Base-by-base conservation (phyloP, 768 basidiomycete species). In the Nidula microcarpa region DNA sequence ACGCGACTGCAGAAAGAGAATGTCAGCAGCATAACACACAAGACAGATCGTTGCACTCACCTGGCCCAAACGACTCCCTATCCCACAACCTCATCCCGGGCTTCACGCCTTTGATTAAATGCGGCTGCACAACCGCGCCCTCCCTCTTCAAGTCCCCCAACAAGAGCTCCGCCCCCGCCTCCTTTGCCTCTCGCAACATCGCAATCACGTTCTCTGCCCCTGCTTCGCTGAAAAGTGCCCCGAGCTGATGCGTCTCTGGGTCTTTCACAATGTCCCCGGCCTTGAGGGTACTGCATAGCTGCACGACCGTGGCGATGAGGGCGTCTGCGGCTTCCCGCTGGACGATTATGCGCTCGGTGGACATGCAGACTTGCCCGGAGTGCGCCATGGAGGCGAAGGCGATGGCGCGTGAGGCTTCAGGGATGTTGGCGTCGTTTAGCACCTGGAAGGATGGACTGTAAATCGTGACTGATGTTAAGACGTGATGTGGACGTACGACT, bases 1-100 rank as follows among this genome's bases (percentile, higher is more conserved):
- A 70, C 5, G 80, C 63, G 0, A 82, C 78, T 75, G 61, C 8
- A 32, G 33, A 35, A 43, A 48, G 33, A 11, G 45, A 36, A n/a
- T 18, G 6, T 34, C 39, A 41, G 11, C 39, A 49, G 4, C 35
- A 17, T 39, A 30, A 30, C 23, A 23, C 17, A 46, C 18, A 9
- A 36, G 23, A 47, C 33, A 43, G 6, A 23, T 11, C 36, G n/a
- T 9, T 23, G 46, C 35, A 13, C 60, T 14, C 36, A 79, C 80
- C 79, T 48, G 81, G 85, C 0, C 82, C 84, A 63, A 87, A 87
- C 0, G 78, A 76, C 64, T 89, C 86, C 34, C 73, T 61, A 23
- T 81, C 73, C 82, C 81, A 85, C 10, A 80, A 53, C 32, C 68
- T 59, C 72, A 78, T 82, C 7, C 74, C 80, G 0, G 73, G 74